Evolutionary conservation across 108 stramenopile species (phyloP).

Genomic region (Ochromonas danica): DNA sequence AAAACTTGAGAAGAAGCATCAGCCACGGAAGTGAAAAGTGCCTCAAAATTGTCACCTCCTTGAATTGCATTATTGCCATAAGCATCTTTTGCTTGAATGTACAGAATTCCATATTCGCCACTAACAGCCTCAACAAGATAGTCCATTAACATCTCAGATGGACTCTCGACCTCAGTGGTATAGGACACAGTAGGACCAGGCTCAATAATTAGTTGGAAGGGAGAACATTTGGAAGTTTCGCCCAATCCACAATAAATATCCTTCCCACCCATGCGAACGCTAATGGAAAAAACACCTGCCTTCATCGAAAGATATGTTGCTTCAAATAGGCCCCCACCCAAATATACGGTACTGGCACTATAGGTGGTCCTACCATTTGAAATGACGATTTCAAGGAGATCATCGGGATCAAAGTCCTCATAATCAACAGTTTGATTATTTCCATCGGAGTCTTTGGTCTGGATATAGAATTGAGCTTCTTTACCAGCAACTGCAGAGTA

Average conservation of each 20-base stretch:
- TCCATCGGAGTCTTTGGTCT: slow-evolving; percentile 65
- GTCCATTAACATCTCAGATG: slow-evolving; percentile 54
- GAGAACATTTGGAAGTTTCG: slow-evolving; percentile 69
- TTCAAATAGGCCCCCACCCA: slow-evolving; percentile 64
- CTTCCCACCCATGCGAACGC: slow-evolving; percentile 68
- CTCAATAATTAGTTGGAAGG: slow-evolving; percentile 63
- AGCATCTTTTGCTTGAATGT: slow-evolving; percentile 73
- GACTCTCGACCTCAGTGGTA: slow-evolving; percentile 60
- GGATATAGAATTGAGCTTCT: slow-evolving; percentile 61
- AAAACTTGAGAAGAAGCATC: slow-evolving; percentile 50
- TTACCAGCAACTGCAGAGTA: slow-evolving; percentile 63
- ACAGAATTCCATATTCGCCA: slow-evolving; percentile 64
- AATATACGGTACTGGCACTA: slow-evolving; percentile 55
- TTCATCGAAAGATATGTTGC: slow-evolving; percentile 66
- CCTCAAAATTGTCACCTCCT: slow-evolving; percentile 67
- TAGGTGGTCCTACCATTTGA: slow-evolving; percentile 46
- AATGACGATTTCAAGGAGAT: slow-evolving; percentile 61
- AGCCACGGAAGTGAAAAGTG: slow-evolving; percentile 38
- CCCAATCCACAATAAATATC: slow-evolving; percentile 76
- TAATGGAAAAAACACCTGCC: slow-evolving; percentile 66
- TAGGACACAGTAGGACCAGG: slow-evolving; percentile 65
- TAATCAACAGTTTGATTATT: slow-evolving; percentile 60
- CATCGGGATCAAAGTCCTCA: slow-evolving; percentile 56
- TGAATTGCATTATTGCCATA: slow-evolving; percentile 66
- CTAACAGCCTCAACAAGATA: slow-evolving; percentile 66